Percentiles rank a stretch among this genome's conserved stretches.
Conservation (phyloP, 768 basidiomycete species). For the Ramaria sp. region DNA sequence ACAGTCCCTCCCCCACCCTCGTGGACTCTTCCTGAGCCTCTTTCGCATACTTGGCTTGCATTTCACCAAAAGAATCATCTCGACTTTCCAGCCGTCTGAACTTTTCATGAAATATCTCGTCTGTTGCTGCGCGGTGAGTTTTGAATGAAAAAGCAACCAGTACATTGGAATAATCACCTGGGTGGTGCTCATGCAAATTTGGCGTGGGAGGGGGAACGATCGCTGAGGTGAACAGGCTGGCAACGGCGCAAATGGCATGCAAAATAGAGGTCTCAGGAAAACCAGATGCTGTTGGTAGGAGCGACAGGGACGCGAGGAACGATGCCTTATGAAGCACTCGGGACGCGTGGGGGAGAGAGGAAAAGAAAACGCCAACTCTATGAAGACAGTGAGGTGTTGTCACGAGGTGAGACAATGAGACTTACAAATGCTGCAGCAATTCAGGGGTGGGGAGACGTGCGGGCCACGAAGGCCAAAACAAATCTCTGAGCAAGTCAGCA, state of each 20-base stretch:
- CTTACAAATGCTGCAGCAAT: slow-evolving; percentile 56
- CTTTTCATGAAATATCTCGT: slow-evolving; percentile 45
- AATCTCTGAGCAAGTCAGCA: slow-evolving; percentile 9
- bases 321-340: slow-evolving; percentile 58
- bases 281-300: slow-evolving; percentile 57
- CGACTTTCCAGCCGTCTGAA: slow-evolving; percentile 25
- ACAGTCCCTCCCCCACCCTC: slow-evolving; percentile 41
- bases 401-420: slow-evolving; percentile 2
- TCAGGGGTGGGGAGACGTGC: slow-evolving; percentile 48
- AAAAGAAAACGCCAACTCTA: slow-evolving; percentile 73
- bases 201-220: slow-evolving; percentile 46
- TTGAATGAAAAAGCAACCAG: too few species aligned
- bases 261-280: slow-evolving; percentile 65
- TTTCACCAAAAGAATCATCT: slow-evolving; percentile 14
- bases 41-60: slow-evolving; percentile 45
- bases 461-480: slow-evolving; percentile 40
- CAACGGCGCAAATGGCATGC: slow-evolving; percentile 81
- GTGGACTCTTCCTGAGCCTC: slow-evolving; percentile 38
- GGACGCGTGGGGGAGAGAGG: slow-evolving; percentile 61
- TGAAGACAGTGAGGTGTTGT: not conserved
- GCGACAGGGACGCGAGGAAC: slow-evolving; percentile 52
- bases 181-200: slow-evolving; percentile 30
- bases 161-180: too few species aligned
- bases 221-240: slow-evolving; percentile 64
- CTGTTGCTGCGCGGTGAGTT: slow-evolving; percentile 15